A percentile compares a stretch with the other conserved stretches of the same genome.
These are phyloP conservation scores for Plasmodium ovale DNA, from an alignment of 169 alveolate species.

Conservation along the genomic window DNA sequence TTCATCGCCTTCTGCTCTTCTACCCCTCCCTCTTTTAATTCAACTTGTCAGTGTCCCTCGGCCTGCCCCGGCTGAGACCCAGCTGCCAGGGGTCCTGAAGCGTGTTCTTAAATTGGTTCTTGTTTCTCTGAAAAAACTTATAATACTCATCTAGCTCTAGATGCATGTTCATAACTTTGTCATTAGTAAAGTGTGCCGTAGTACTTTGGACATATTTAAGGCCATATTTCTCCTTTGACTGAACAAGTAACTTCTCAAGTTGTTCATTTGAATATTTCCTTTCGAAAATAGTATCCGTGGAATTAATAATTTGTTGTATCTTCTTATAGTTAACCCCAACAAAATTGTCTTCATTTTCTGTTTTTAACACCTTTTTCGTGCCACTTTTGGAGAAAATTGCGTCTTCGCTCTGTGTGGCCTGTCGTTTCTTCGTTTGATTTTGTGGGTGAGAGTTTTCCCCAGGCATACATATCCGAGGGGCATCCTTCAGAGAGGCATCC, in stretches of 20 bases:
- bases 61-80: conserved; percentile 1
- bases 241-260: conserved; percentile 4
- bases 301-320: conserved; percentile 9
- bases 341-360: neutral
- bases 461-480: no score
- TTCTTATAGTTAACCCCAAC: conserved; percentile 3
- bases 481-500: no score
- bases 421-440: neutral
- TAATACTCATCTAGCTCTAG: conserved; percentile 6
- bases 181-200: neutral
- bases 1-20: no score
- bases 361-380: neutral
- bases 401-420: neutral
- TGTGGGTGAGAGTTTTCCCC: no score
- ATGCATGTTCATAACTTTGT: conserved; percentile 4
- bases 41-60: neutral
- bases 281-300: neutral
- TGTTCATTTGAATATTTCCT: neutral
- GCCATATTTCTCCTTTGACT: neutral
- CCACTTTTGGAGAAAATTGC: neutral
- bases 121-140: neutral
- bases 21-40: neutral
- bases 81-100: conserved; percentile 38
- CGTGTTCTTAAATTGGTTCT: conserved; percentile 29
- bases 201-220: neutral